Percentiles rank a stretch among this genome's conserved stretches.
Conservation (phyloP, 768 basidiomycete genomes). For the Lactarius pseudohatsudake region DNA sequence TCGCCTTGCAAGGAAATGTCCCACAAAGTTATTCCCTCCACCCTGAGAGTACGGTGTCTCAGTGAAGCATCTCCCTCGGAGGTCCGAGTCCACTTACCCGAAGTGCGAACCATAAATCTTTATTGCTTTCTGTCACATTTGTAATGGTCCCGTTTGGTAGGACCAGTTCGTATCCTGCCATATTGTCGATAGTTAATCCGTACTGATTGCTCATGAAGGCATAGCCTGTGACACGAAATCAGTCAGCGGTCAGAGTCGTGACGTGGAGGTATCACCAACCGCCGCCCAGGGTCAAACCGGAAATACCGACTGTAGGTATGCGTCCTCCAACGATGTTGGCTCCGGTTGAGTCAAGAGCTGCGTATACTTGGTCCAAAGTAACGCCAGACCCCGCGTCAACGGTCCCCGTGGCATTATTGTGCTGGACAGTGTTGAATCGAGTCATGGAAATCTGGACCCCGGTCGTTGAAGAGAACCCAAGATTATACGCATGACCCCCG, state of each 20-base stretch:
- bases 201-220: too few relatives aligned
- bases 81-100: slow-evolving; percentile 10
- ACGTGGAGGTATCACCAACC: not conserved
- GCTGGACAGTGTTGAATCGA: slow-evolving; percentile 22
- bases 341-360: slow-evolving; percentile 16
- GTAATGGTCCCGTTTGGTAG: slow-evolving; percentile 34
- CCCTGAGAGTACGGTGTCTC: not conserved
- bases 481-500: slow-evolving; percentile 30
- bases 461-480: slow-evolving; percentile 32
- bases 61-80: not conserved
- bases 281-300: slow-evolving; percentile 22
- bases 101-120: slow-evolving; percentile 2
- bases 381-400: slow-evolving; percentile 31
- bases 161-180: slow-evolving; percentile 34
- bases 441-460: slow-evolving; percentile 34
- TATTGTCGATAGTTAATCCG: slow-evolving; percentile 32
- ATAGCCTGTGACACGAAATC: too few relatives aligned
- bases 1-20: not conserved
- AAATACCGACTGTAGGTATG: slow-evolving; percentile 29
- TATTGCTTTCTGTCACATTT: not conserved
- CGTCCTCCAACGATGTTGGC: slow-evolving; percentile 32
- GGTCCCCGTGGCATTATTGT: slow-evolving; percentile 11
- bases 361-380: slow-evolving; percentile 34
- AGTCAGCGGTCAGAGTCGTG: too few relatives aligned
- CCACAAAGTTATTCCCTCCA: slow-evolving; percentile 25